Evolutionary conservation across 1,139 yeast species (phyloP), one percentile per base, ranked within the genome.

Genomic region (Suhomyces taliae): DNA sequence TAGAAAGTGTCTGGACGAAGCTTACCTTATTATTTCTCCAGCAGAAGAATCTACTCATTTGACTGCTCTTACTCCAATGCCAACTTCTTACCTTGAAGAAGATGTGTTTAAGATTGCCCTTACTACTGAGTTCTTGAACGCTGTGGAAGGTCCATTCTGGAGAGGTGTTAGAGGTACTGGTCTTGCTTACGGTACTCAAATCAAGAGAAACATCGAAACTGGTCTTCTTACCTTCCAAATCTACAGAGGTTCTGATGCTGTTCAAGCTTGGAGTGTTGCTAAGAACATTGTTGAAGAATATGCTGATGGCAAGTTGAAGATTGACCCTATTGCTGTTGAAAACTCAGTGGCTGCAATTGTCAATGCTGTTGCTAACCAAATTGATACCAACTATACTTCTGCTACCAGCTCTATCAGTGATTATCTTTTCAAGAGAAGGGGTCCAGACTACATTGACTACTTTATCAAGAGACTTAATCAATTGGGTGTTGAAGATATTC

Each of bases 91-190:
- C 59, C 65, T 75, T 29, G 77, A 86, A 47, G 78, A 79, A 12
- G 97, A 91, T 57, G 72, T 84, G 36, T 83, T 87, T 45, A 84
- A 85, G 27, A 76, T 93, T 40, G 78, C 85, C 0, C 75, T 93
- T 19, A 90, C 93, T 7, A 77, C 87, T 9, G 91, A 87, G 49
- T 87, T 85, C 59, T 72, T 95, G 50, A 86, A 85, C 55, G 87
- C 91, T 29, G 90, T 90, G 26, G 99, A 95, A 66, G 99, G 99
- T 1, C 98, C 99, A 35, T 85, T 93, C 55, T 93, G 99, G 98
- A 81, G 90, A 60, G 96, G 95, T 43, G 88, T 95, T 36, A 81
- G 99, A 67, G 99, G 99, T 36, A 81, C 91, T 1, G 99, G 99
- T 1, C 74, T 90, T 45, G 98, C 98, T 0, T 95, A 95, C 65